A percentile compares a stretch with the other conserved stretches of the same genome.
phyloP scores from a whole-genome alignment of 2,329 filamentous ascomycete species.

The Chaetomium sp. region DNA sequence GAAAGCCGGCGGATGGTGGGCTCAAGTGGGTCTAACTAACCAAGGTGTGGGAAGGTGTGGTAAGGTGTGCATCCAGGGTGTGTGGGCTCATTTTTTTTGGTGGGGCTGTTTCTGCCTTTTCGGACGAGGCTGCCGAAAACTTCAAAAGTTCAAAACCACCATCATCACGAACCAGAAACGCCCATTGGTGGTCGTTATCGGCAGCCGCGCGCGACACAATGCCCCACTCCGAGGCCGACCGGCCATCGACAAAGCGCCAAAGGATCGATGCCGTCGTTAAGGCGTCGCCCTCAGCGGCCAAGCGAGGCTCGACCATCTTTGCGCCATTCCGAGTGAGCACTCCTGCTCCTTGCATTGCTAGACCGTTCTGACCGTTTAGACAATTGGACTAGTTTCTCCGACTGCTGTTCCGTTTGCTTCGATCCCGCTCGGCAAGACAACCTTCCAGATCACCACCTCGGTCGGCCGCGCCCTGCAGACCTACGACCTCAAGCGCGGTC shows the following conservation, averaged over 20 bases:
- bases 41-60: conserved; percentile 20
- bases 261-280: conserved; percentile 56
- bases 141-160: conserved; percentile 21
- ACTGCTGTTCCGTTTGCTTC: conserved; percentile 88
- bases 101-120: conserved; percentile 18
- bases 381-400: conserved; percentile 88
- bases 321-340: conserved; percentile 81
- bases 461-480: conserved; percentile 90
- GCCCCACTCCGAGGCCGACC: conserved; percentile 61
- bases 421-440: conserved; percentile 86
- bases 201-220: conserved; percentile 43
- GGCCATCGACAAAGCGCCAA: conserved; percentile 74
- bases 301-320: conserved; percentile 76
- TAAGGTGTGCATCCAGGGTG: neutral
- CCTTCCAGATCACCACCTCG: conserved; percentile 96
- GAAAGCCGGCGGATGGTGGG: conserved; percentile 2
- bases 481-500: conserved; percentile 86
- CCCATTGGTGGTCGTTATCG: conserved; percentile 21
- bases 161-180: conserved; percentile 9
- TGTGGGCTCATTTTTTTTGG: conserved; percentile 32
- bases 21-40: conserved; percentile 6
- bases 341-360: neutral
- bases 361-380: conserved; percentile 53
- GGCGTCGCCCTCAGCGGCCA: conserved; percentile 22
- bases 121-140: conserved; percentile 32